Base-by-base conservation (phyloP, 2,329 filamentous ascomycete species). In the Sclerotinia sclerotiorum region DNA sequence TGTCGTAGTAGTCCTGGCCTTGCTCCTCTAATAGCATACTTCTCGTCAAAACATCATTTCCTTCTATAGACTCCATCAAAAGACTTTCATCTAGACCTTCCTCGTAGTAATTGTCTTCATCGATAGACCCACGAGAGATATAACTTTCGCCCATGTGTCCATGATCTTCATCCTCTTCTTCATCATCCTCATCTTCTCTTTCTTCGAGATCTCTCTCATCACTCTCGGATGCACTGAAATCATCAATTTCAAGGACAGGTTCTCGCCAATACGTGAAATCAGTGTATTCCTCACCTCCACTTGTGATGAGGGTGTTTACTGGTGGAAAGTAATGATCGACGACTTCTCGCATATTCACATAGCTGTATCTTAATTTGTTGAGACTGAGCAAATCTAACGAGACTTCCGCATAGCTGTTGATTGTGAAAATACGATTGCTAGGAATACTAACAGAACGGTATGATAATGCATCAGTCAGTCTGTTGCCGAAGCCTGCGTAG, bases 261-360 rank as follows among this genome's bases (percentile, higher is more conserved):
- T 97, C 91, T 71, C 96, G 86, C 95, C 95, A 99, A 81, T 97
- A 99, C 68, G 89, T 94, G 80, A 99, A 99, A 78, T 99, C 95
- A 0, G 95, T 99, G 76, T 92, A 99, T 68, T 97, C 91, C 78
- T 98, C 95, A 17, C 94, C 94, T 27, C 94, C 94, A 56, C 91
- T 91, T 75, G 91, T 93, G 24, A 97, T 89, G 42, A 99, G 84
- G 35, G 94, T 89, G 71, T 90, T 92, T 17, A 97, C 90, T 1
- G 96, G 93, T 8, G 95, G 95, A 79, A 99, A 99, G 82, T 97
- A 98, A 79, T 99, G 95, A 78, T 99, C 95, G 8, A 99, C 92
- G 69, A 99, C 90, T 79, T 99, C 96, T 70, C 92, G 90, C 89
- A 99, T 99, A 76, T 92, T 94, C 71, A 97, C 93, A 78, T 99